Percentiles rank a stretch among this genome's conserved stretches.
Evolutionary conservation across 1,139 yeast genomes (phyloP).

Genomic region (Candida sp.): DNA sequence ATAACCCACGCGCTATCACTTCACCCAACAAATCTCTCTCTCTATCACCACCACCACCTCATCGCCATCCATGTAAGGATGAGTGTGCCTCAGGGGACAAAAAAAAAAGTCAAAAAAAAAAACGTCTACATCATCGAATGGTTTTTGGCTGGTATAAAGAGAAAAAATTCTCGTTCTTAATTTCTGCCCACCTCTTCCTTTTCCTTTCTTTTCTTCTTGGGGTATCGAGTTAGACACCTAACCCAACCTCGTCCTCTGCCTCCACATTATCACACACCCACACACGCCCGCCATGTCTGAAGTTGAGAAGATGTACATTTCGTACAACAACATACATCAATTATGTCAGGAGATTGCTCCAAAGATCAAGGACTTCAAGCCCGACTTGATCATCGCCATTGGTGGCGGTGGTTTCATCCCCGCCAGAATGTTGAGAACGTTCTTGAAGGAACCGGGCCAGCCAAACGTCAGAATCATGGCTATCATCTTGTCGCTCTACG

Average conservation of each 20-base stretch:
- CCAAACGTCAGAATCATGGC: conserved; percentile 96
- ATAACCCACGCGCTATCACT: not conserved
- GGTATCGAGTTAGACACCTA: conserved; percentile 8
- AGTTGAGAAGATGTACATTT: conserved; percentile 71
- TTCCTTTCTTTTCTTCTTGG: conserved; percentile 14
- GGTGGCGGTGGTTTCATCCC: conserved; percentile 97
- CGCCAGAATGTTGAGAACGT: conserved; percentile 92
- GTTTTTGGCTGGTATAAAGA: not conserved
- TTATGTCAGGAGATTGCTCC: conserved; percentile 87
- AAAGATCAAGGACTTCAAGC: conserved; percentile 70
- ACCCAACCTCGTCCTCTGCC: not conserved
- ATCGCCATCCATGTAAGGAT: not conserved
- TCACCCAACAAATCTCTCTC: not conserved
- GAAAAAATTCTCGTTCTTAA: not conserved
- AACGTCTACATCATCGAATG: not conserved
- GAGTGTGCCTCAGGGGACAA: not conserved
- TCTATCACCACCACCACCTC: not conserved
- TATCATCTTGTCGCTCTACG: conserved; percentile 88
- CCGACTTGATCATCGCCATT: conserved; percentile 90
- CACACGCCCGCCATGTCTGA: conserved; percentile 30
- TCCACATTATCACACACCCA: no score
- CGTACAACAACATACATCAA: conserved; percentile 93
- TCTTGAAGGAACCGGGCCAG: conserved; percentile 83
- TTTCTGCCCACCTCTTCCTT: not conserved
- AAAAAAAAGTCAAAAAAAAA: not conserved